Conservation (phyloP, 176 grass and related monocot genomes). For the Poa pratensis region DNA sequence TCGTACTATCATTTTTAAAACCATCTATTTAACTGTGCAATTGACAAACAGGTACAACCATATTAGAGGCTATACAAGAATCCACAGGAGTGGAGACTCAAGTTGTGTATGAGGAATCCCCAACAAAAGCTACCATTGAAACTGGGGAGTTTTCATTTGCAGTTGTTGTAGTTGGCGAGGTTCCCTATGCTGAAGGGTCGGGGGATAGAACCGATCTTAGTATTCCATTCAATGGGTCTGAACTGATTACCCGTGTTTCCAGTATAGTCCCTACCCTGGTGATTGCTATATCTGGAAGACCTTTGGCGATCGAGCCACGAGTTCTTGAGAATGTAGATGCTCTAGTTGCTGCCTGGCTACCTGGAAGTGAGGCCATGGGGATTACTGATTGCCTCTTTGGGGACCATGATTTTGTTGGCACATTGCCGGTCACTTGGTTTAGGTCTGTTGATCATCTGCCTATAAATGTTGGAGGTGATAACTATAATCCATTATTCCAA, state of each 20-base stretch:
- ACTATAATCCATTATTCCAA: constrained; percentile 75
- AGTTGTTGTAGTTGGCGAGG: constrained; percentile 76
- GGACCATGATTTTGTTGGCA: constrained; percentile 72
- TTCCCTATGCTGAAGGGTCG: constrained; percentile 60
- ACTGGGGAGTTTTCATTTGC: constrained; percentile 59
- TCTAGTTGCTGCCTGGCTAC: constrained; percentile 78
- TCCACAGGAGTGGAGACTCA: constrained; percentile 56
- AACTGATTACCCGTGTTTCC: constrained; percentile 51
- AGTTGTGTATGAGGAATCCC: constrained; percentile 60
- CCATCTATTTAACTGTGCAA: not conserved
- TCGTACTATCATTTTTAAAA: too few relatives aligned
- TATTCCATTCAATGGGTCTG: constrained; percentile 65
- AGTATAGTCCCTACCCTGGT: constrained; percentile 61
- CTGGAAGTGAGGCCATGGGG: constrained; percentile 72
- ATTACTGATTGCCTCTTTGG: constrained; percentile 79
- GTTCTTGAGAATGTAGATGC: constrained; percentile 62
- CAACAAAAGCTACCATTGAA: constrained; percentile 58
- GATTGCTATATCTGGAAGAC: constrained; percentile 73
- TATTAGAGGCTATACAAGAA: constrained; percentile 77
- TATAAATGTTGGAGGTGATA: constrained; percentile 47
- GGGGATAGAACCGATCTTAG: constrained; percentile 71
- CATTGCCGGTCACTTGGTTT: constrained; percentile 76
- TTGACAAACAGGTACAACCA: constrained; percentile 62
- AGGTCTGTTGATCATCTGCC: constrained; percentile 70
- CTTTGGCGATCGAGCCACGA: constrained; percentile 61